Evolutionary conservation across 2,329 filamentous ascomycete genomes (phyloP).

Genomic region (Rhexocercosporidium sp.): DNA sequence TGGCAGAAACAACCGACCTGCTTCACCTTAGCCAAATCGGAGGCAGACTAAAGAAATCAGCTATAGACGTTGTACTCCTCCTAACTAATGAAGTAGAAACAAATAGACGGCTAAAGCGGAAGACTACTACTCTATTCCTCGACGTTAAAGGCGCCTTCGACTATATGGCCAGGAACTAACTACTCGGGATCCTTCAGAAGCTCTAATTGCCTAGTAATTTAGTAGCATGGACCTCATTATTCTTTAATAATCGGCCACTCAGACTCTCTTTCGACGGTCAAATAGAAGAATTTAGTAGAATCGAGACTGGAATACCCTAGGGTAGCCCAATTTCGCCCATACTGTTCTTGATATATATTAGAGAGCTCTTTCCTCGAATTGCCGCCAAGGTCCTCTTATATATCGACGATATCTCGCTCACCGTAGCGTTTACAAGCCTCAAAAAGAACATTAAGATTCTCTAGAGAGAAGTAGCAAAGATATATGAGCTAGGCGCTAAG

Average conservation of each 20-base stretch:
- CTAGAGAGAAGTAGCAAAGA: not conserved
- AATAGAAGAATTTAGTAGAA: not conserved
- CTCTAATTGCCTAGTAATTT: not conserved
- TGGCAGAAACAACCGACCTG: conserved; percentile 14
- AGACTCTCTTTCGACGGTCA: not conserved
- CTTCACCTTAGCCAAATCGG: conserved; percentile 6
- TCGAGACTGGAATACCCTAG: not conserved
- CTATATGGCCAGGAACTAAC: conserved; percentile 9
- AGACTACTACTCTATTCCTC: conserved; percentile 11
- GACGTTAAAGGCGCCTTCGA: conserved; percentile 16
- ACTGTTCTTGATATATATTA: not conserved
- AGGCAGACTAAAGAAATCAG: conserved; percentile 18
- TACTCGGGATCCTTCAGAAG: conserved; percentile 7
- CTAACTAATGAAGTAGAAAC: not conserved
- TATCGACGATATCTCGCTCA: conserved; percentile 11
- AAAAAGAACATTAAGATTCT: conserved; percentile 2
- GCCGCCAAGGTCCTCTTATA: not conserved
- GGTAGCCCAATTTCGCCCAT: not conserved
- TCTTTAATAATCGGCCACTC: not conserved
- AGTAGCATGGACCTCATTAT: not conserved
- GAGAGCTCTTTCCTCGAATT: not conserved
- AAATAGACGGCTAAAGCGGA: not conserved
- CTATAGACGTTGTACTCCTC: conserved; percentile 5
- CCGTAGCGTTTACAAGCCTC: not conserved
- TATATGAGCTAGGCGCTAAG: not conserved